A percentile compares a stretch with the other conserved stretches of the same genome.
Evolutionary conservation across 805 yeast genomes (phyloP).

Genomic region (Jamesozyma lodderae): DNA sequence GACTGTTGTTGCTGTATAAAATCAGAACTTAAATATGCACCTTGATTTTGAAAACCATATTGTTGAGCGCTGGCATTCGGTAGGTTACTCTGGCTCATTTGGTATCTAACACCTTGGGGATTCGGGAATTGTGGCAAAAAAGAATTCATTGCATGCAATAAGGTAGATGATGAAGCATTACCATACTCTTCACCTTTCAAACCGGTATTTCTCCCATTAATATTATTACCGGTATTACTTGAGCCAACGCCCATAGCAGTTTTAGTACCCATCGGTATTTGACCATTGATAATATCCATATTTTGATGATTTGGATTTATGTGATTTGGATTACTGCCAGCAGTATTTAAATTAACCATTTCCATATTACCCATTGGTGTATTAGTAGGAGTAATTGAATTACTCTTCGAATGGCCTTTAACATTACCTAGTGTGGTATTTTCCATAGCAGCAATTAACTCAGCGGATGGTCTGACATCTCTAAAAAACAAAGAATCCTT

Average conservation of each 20-base stretch:
- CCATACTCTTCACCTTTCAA: slow-evolving; percentile 7
- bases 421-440: slow-evolving; percentile 54
- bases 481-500: slow-evolving; percentile 42
- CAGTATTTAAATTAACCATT: slow-evolving; percentile 12
- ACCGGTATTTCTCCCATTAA: slow-evolving; percentile 1
- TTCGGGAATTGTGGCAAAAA: slow-evolving; percentile 6
- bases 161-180: slow-evolving; percentile 1
- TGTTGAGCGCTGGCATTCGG: slow-evolving; percentile 1
- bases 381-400: slow-evolving; percentile 3
- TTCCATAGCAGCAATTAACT: slow-evolving; percentile 47
- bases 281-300: slow-evolving; percentile 2
- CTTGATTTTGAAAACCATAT: slow-evolving; percentile 1
- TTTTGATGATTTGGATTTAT: slow-evolving; percentile 5
- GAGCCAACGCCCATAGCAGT: slow-evolving; percentile 1
- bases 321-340: slow-evolving; percentile 14
- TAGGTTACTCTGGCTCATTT: not conserved
- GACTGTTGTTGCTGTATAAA: slow-evolving; percentile 4
- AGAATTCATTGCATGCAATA: slow-evolving; percentile 4
- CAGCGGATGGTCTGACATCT: slow-evolving; percentile 38
- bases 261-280: not conserved
- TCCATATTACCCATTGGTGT: slow-evolving; percentile 6
- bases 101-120: slow-evolving; percentile 6
- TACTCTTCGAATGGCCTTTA: slow-evolving; percentile 9
- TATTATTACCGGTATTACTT: slow-evolving; percentile 3
- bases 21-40: slow-evolving; percentile 4